Conservation (phyloP, 768 basidiomycete species). For the Boletus subparvulus region DNA sequence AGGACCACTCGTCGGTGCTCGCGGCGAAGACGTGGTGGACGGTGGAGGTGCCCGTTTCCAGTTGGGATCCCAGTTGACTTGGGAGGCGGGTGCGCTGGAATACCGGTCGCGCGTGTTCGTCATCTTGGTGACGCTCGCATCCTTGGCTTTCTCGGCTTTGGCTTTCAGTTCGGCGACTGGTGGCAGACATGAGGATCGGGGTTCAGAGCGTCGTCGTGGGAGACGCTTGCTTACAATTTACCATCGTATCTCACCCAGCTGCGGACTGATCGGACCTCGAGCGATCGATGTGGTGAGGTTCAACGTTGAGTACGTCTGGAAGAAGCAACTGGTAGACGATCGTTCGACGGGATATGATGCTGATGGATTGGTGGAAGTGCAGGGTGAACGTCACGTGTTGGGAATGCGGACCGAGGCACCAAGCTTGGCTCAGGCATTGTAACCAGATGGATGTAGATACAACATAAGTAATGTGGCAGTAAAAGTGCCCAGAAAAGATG, state of each 20-base stretch:
- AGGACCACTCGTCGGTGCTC: slow-evolving; percentile 13
- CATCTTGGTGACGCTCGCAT: slow-evolving; percentile 50
- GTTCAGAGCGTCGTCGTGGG: neutral
- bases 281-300: neutral
- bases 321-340: neutral
- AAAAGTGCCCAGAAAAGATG: neutral
- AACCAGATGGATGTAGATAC: slow-evolving; percentile 3
- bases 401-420: neutral
- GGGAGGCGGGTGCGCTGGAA: slow-evolving; percentile 55
- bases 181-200: slow-evolving; percentile 1
- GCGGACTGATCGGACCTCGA: neutral
- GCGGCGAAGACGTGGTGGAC: slow-evolving; percentile 17
- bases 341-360: neutral
- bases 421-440: neutral
- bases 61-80: slow-evolving; percentile 61
- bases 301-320: neutral
- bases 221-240: slow-evolving; percentile 28
- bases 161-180: slow-evolving; percentile 66
- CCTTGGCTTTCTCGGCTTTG: slow-evolving; percentile 62
- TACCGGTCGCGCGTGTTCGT: slow-evolving; percentile 57
- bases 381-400: neutral
- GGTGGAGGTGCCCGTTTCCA: slow-evolving; percentile 52
- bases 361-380: neutral
- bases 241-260: slow-evolving; percentile 16
- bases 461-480: slow-evolving; percentile 6